phyloP scores from a whole-genome alignment of 345 rosid genomes.

The Sonneratia caseolaris region DNA sequence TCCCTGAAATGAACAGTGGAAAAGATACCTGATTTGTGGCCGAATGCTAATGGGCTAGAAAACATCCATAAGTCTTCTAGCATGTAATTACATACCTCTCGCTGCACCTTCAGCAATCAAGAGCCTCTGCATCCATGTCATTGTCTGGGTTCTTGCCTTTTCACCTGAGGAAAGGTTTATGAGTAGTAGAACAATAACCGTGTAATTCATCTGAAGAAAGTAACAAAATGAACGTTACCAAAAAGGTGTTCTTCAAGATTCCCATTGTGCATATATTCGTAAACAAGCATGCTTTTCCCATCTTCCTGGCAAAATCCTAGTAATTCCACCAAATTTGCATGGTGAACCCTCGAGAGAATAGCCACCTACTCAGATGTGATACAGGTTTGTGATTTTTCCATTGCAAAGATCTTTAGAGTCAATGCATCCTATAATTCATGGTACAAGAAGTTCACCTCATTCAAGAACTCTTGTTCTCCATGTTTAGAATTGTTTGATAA shows the following conservation, averaged over 20 bases:
- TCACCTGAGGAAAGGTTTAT: background rate
- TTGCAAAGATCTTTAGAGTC: background rate
- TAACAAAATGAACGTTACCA: constrained; percentile 27
- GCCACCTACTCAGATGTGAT: constrained; percentile 43
- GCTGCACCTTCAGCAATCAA: constrained; percentile 98
- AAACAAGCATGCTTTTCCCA: constrained; percentile 73
- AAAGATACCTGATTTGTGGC: background rate
- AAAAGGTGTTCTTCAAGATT: constrained; percentile 91
- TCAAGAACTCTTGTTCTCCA: constrained; percentile 81
- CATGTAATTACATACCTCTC: constrained; percentile 37
- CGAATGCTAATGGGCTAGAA: background rate
- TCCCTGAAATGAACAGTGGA: constrained; percentile 34
- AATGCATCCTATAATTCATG: background rate
- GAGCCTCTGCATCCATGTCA: constrained; percentile 57
- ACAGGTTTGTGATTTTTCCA: background rate
- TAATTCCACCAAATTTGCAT: constrained; percentile 88
- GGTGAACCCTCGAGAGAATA: constrained; percentile 96
- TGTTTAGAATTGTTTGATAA: constrained; percentile 68
- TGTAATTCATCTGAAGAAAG: background rate
- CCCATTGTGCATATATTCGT: constrained; percentile 91
- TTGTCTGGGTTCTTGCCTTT: constrained; percentile 17
- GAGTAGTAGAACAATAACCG: background rate
- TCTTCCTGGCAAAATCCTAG: constrained; percentile 96
- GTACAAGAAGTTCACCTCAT: constrained; percentile 46
- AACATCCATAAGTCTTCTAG: background rate